Conservation (phyloP, 192 early-diverging fungal genomes). For the Lobulomyces angularis region DNA sequence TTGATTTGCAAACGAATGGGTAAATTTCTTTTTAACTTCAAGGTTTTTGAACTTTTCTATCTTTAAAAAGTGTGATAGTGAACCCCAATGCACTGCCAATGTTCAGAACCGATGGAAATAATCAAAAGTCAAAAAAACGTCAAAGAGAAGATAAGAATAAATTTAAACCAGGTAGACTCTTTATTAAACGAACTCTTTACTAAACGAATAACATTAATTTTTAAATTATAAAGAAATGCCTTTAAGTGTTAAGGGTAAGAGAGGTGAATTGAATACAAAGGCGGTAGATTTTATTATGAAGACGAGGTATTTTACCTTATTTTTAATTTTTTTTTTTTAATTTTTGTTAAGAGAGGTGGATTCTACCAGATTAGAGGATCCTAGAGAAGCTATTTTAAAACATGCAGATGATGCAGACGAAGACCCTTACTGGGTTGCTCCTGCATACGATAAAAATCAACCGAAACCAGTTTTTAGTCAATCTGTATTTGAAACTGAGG, state of each 20-base stretch:
- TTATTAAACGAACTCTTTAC: neutral
- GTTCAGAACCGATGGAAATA: slow-evolving; percentile 51
- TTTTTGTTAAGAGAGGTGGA: slow-evolving; percentile 17
- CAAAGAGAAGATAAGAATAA: slow-evolving; percentile 59
- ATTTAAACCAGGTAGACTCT: slow-evolving; percentile 48
- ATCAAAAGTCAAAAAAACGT: slow-evolving; percentile 61
- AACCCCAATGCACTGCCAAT: slow-evolving; percentile 80
- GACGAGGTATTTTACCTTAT: too few species aligned
- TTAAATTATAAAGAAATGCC: slow-evolving; percentile 40
- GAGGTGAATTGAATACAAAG: slow-evolving; percentile 76
- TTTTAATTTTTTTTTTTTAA: neutral
- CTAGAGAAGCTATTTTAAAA: slow-evolving; percentile 77
- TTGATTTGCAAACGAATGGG: slow-evolving; percentile 23
- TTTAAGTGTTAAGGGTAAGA: slow-evolving; percentile 64
- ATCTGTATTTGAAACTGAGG: slow-evolving; percentile 46
- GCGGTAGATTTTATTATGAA: slow-evolving; percentile 79
- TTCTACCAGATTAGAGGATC: slow-evolving; percentile 69
- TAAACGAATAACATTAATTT: slow-evolving; percentile 4
- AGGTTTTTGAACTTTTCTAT: too few species aligned
- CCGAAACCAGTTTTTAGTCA: slow-evolving; percentile 57
- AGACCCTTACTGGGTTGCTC: slow-evolving; percentile 76
- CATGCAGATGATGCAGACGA: slow-evolving; percentile 68
- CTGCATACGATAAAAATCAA: slow-evolving; percentile 67
- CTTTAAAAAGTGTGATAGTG: slow-evolving; percentile 71
- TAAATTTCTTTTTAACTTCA: neutral